Base-by-base conservation (phyloP, 2,329 filamentous ascomycete species). In the Calycina marina region DNA sequence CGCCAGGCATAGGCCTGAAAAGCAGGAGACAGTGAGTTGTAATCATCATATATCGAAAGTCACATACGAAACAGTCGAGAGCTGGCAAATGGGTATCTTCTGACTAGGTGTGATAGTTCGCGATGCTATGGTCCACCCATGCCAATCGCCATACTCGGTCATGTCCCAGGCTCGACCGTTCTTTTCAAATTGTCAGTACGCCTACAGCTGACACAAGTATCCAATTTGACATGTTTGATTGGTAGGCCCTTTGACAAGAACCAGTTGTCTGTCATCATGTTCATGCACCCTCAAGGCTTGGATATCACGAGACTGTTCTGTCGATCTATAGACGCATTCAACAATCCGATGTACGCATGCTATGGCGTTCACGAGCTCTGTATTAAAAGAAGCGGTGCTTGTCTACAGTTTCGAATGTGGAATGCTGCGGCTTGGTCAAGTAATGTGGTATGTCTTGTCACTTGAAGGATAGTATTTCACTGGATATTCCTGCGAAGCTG, bases 241-340 rank as follows among this genome's bases (percentile, higher is more conserved):
- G n/a, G 2, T 31, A 71, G 69, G 28, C 53, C 60, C 2, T 72
- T 74, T 40, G 62, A 74, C 36, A 60, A 69, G 22, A 67, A 70
- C 31, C 58, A 56, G 14, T 49, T 76, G 18, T 66, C 65, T 1
- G 49, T 74, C 28, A 62, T 62, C n/a, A 59, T 65, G 20, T 71
- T 64, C 43, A 42, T 67, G 10, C 62, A 63, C 38, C 49, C 57
- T 4, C 42, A 45, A 22, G 56, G 64, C 36, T 52, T 38, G 6
- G 34, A 46, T 25, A 26, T 44, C 5, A 43, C 46, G 3, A 36
- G 49, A 16, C 32, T 53, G 6, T 38, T 52, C n/a, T 53, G 49
- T 31, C 47, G 50, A 10, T 53, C 46, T 44, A 45, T 49, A 25
- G 48, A 51, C 28, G 27, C 18, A 24, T 40, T 45, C 13, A 38